These are phyloP conservation scores for Ophiostoma tasmaniense DNA, from an alignment of 2,329 filamentous ascomycete species.

Conservation along the genomic window DNA sequence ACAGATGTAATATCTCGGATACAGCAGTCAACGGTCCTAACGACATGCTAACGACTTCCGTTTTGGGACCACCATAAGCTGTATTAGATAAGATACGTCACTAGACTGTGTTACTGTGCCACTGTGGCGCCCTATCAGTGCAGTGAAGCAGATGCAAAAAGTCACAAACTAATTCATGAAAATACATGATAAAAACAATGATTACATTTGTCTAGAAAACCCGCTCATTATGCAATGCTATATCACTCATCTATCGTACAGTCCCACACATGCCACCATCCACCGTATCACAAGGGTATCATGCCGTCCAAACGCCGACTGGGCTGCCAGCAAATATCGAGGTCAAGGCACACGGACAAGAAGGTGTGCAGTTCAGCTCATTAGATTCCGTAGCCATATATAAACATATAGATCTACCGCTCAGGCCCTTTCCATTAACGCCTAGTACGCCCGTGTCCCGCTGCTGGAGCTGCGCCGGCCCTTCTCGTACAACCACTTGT, in stretches of 20 bases:
- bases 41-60: not conserved
- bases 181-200: not conserved
- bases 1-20: not conserved
- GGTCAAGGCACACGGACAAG: not conserved
- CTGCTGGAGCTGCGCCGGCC: slow-evolving; percentile 50
- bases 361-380: not conserved
- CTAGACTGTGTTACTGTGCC: not conserved
- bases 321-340: not conserved
- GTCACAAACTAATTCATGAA: not conserved
- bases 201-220: not conserved
- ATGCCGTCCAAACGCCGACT: not conserved
- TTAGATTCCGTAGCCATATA: not conserved
- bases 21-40: slow-evolving; percentile 1
- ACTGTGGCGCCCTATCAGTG: not conserved
- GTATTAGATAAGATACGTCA: slow-evolving; percentile 1
- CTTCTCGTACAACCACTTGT: slow-evolving; percentile 90
- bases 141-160: not conserved
- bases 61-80: not conserved
- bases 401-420: not conserved
- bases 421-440: too few relatives aligned
- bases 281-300: slow-evolving; percentile 13
- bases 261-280: not conserved
- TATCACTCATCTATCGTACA: slow-evolving; percentile 4
- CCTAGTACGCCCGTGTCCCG: slow-evolving; percentile 17
- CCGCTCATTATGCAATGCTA: not conserved